Evolutionary conservation across 1,139 yeast species (phyloP), one percentile per base, ranked within the genome.

Genomic region (Candida smagusa): DNA sequence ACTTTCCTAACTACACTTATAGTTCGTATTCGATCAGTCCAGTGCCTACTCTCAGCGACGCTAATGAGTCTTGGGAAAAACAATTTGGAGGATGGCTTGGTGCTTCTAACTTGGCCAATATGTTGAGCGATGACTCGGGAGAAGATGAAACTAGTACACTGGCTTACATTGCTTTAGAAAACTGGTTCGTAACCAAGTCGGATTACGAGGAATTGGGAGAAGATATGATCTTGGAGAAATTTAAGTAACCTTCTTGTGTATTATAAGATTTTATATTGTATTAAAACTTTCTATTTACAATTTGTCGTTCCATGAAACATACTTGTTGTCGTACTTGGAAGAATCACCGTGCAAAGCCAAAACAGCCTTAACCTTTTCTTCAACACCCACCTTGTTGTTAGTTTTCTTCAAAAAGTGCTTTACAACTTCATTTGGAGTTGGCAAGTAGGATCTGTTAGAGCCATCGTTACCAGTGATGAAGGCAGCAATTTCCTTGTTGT

Each of bases 401-500:
- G 63, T 76, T 41, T 62, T 58, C 38, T 60, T 61, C 34, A 69
- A 63, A 59, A 88, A 88, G 58, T 80, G 79, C 45, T 74, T 73
- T 42, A 79, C 45, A 6, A 83, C 81, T 52, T 86, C 95, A 34
- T 63, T 56, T 36, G 77, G 79, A 8, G 92, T 81, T 21, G 84
- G 84, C 58, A 84, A 78, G 58, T 74, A 79, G 28, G 81, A 69
- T 51, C 86, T 72, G 48, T 77, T 73, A 11, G 81, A 68, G 24
- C 77, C 80, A 51, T 79, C 86, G 44, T 70, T 72, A 21, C 90
- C 90, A 34, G 79, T 77, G 36, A 84, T 76, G 58, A 71, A 84
- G 39, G 65, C 64, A 49, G 74, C 72, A 41, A 79, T 70, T 42
- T 79, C 82, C 36, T 54, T 48, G 59, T 82, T 85, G 9, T 77